Conservation (phyloP, 345 rosid species). For the Xanthoceras sorbifolium region DNA sequence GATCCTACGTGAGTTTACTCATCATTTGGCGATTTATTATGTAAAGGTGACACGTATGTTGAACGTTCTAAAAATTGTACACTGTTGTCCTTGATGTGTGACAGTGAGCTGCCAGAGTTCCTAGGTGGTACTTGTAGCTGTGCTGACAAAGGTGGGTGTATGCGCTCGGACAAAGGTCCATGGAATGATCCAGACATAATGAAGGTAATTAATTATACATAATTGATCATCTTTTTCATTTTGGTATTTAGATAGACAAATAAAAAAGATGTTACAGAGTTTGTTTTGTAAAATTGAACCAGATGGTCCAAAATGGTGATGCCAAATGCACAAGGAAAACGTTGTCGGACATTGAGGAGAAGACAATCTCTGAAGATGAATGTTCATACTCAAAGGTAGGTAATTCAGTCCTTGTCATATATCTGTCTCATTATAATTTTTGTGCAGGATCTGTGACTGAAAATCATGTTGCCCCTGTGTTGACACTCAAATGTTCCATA, state of each 20-base stretch:
- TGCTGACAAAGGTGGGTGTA: constrained; percentile 83
- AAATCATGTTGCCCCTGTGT: background rate
- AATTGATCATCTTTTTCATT: background rate
- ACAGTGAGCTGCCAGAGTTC: constrained; percentile 87
- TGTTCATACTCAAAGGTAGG: constrained; percentile 34
- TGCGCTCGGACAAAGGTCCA: constrained; percentile 96
- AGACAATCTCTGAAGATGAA: constrained; percentile 46
- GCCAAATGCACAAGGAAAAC: constrained; percentile 49
- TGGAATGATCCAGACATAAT: constrained; percentile 82
- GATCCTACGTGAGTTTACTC: constrained; percentile 53
- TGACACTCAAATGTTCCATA: constrained; percentile 7
- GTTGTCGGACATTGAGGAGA: constrained; percentile 56
- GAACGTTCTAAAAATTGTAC: constrained; percentile 7
- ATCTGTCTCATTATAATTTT: background rate
- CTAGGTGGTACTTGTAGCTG: constrained; percentile 91
- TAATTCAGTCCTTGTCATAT: background rate
- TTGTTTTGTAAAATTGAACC: constrained; percentile 4
- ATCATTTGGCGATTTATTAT: background rate
- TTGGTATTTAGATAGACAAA: background rate
- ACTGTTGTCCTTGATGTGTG: constrained; percentile 7
- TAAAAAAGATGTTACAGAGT: background rate
- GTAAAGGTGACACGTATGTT: background rate
- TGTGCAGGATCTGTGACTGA: no score
- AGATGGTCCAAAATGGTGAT: constrained; percentile 79
- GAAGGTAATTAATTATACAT: constrained; percentile 41